Percentiles rank a stretch among this genome's conserved stretches.
Evolutionary conservation across 2,329 filamentous ascomycete species (phyloP).

Genomic region (Trichothecium sympodiale): DNA sequence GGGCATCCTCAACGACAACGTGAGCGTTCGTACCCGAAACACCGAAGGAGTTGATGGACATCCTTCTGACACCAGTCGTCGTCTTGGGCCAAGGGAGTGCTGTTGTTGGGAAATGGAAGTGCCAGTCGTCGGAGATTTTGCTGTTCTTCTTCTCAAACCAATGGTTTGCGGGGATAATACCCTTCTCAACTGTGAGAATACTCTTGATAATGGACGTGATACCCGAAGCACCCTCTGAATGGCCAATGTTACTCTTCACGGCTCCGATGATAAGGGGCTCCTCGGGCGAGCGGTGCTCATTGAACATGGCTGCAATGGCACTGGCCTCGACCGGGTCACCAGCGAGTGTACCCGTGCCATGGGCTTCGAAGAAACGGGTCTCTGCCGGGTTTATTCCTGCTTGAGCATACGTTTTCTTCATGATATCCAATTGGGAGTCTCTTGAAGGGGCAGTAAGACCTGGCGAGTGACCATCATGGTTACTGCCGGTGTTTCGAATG

Average conservation of each 20-base stretch:
- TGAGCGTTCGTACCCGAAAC: slow-evolving; percentile 23
- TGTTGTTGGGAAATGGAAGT: not conserved
- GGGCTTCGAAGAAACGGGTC: slow-evolving; percentile 28
- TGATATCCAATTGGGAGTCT: slow-evolving; percentile 28
- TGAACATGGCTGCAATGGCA: slow-evolving; percentile 12
- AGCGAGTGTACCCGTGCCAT: slow-evolving; percentile 26
- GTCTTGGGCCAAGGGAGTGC: slow-evolving; percentile 17
- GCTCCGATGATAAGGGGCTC: slow-evolving; percentile 29
- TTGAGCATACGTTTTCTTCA: slow-evolving; percentile 22
- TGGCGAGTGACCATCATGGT: slow-evolving; percentile 26
- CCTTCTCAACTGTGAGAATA: slow-evolving; percentile 5
- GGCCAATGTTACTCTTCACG: slow-evolving; percentile 34
- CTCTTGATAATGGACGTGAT: slow-evolving; percentile 13
- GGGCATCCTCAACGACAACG: slow-evolving; percentile 9
- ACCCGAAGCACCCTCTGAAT: slow-evolving; percentile 10
- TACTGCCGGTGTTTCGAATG: slow-evolving; percentile 20
- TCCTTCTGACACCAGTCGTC: slow-evolving; percentile 15
- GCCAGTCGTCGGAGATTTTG: not conserved
- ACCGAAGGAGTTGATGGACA: slow-evolving; percentile 22
- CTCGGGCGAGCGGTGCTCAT: slow-evolving; percentile 19
- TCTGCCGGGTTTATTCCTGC: slow-evolving; percentile 17
- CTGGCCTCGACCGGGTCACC: slow-evolving; percentile 16
- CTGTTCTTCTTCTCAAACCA: slow-evolving; percentile 36
- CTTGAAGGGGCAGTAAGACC: slow-evolving; percentile 27
- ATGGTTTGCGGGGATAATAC: slow-evolving; percentile 26